Percentiles rank a stretch among this genome's conserved stretches.
These are phyloP conservation scores for Mycena amicta DNA, from an alignment of 768 basidiomycete genomes.

Conservation along the genomic window DNA sequence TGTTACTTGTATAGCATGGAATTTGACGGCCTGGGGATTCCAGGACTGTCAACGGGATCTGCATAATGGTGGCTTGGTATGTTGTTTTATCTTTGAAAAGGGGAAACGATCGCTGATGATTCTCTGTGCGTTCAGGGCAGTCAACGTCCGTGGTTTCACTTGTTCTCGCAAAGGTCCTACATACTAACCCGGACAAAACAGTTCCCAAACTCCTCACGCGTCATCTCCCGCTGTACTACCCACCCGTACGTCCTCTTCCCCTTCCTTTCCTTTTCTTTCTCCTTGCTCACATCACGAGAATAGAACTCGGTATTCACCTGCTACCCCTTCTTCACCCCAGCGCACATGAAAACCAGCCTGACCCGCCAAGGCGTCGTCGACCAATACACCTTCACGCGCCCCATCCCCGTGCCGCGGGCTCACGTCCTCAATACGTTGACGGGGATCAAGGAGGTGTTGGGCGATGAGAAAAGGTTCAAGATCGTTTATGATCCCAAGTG, in stretches of 20 bases:
- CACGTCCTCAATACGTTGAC: slow-evolving; percentile 34
- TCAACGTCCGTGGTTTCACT: too few relatives aligned
- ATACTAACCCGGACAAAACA: not conserved
- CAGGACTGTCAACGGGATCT: slow-evolving; percentile 48
- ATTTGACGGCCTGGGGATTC: slow-evolving; percentile 56
- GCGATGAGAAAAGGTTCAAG: slow-evolving; percentile 32
- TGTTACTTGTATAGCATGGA: slow-evolving; percentile 38
- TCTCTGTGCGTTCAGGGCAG: too few relatives aligned
- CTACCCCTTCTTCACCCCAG: slow-evolving; percentile 71
- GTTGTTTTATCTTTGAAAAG: not conserved
- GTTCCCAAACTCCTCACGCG: slow-evolving; percentile 48
- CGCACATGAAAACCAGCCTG: slow-evolving; percentile 40
- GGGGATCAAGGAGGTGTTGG: slow-evolving; percentile 36
- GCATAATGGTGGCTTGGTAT: slow-evolving; percentile 38
- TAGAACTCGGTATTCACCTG: slow-evolving; percentile 57
- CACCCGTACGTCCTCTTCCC: slow-evolving; percentile 28
- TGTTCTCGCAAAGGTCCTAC: too few relatives aligned
- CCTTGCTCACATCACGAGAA: slow-evolving; percentile 45
- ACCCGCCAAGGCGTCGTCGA: slow-evolving; percentile 39
- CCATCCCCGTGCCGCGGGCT: slow-evolving; percentile 31
- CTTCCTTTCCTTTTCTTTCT: slow-evolving; percentile 28
- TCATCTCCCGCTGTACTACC: slow-evolving; percentile 44
- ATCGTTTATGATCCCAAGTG: slow-evolving; percentile 30
- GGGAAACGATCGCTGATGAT: not conserved
- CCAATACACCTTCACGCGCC: slow-evolving; percentile 46